Base-by-base conservation (phyloP, 75 land plant genomes). In the Adiantum capillusveneris region DNA sequence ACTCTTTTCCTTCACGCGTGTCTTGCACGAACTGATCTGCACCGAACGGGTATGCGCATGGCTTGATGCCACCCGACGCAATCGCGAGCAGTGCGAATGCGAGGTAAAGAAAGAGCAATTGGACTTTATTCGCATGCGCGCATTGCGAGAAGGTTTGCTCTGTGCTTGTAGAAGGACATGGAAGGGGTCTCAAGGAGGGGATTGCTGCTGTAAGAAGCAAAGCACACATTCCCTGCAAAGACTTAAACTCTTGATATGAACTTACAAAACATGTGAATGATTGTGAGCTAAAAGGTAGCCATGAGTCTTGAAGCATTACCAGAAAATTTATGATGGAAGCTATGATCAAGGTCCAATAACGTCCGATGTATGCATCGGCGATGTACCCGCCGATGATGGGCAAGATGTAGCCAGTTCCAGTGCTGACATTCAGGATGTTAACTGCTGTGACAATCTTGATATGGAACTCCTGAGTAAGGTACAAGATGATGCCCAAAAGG, bases 11-110 rank as follows among this genome's bases (percentile, higher is more conserved):
- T 20, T 79, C 53, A 11, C 76, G 68, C 9, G 78, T 82, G 2
- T 60, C 65, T 20, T 62, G 25, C 24, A 82, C 86, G 71, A 86
- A 86, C 28, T 86, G 89, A 43, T 86, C 86, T n/a, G 81, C 83
- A 7, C 86, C 89, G 34, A 86, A 86, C 0, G 86, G 78, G 21
- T 79, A 46, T 71, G 70, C 79, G 67, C 83, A 86, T 18, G 89
- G 89, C 71, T 84, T 52, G 21, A 86, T 75, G 1, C 89, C 85
- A 0, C 70, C 83, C 0, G 76, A 36, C 22, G 82, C 89, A 0
- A 82, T 52, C 0, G 78, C 25, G n/a, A 86, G 51, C 26, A 82
- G 31, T 1, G 39, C 69, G 1, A 86, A 63, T 25, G 75, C 68
- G 11, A 57, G 13, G 16, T 70, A 34, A 0, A 86, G 59, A 13